Conservation (phyloP, 371 early-diverging fungal species). For the Gilbertella persicaria region DNA sequence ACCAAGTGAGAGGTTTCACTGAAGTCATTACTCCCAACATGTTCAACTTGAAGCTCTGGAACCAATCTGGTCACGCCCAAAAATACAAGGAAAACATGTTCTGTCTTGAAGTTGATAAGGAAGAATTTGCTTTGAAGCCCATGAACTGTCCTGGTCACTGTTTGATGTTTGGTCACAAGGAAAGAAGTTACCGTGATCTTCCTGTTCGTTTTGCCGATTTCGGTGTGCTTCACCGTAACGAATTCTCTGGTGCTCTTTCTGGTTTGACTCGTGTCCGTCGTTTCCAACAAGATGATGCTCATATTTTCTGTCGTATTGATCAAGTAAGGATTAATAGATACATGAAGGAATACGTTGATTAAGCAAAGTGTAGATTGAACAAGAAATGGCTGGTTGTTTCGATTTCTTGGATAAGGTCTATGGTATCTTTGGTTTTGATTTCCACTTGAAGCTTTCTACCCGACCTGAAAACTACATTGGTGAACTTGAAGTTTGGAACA, state of each 20-base stretch:
- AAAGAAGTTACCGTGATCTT: conserved; percentile 95
- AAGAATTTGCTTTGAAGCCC: conserved; percentile 96
- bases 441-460: conserved; percentile 91
- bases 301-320: conserved; percentile 94
- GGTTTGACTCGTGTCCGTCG: conserved; percentile 99
- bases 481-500: conserved; percentile 93
- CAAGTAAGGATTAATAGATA: conserved; percentile 59
- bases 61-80: conserved; percentile 98
- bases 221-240: conserved; percentile 99
- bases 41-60: conserved; percentile 97
- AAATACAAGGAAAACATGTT: conserved; percentile 99
- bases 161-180: conserved; percentile 93
- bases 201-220: conserved; percentile 99
- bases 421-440: conserved; percentile 92
- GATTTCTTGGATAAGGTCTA: conserved; percentile 87
- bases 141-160: conserved; percentile 99
- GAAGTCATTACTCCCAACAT: conserved; percentile 98
- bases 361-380: conserved; percentile 39
- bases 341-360: not conserved
- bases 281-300: conserved; percentile 99
- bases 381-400: conserved; percentile 81
- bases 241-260: conserved; percentile 95
- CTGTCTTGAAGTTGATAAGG: conserved; percentile 86
- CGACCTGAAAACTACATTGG: conserved; percentile 98
- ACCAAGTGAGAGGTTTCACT: conserved; percentile 77